These are phyloP conservation scores for Spinacia oleracea DNA, from an alignment of 179 eudicot species.

Conservation along the genomic window DNA sequence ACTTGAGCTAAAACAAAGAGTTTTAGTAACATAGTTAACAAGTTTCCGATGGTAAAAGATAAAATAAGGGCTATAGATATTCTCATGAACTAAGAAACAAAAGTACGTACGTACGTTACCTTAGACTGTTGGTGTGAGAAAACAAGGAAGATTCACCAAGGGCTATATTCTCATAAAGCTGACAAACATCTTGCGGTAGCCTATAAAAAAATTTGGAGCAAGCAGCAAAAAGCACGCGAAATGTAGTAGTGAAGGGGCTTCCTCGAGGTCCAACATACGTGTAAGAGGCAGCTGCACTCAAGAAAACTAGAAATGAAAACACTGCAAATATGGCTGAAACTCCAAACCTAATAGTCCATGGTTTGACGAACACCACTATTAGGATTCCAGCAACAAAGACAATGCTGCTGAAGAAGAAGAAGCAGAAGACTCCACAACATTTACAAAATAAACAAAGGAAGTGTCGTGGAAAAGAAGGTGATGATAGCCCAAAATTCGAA, in stretches of 20 bases:
- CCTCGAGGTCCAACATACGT: constrained; percentile 29
- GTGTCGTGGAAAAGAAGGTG: too few relatives aligned
- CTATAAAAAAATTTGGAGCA: constrained; percentile 25
- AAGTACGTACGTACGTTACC: constrained; percentile 22
- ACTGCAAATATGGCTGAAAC: constrained; percentile 40
- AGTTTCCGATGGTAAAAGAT: too few relatives aligned
- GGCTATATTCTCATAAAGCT: constrained; percentile 28
- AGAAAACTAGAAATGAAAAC: constrained; percentile 33
- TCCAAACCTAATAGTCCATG: constrained; percentile 53
- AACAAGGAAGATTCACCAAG: background rate
- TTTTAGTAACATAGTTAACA: too few relatives aligned
- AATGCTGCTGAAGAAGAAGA: too few relatives aligned
- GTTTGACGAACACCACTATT: constrained; percentile 42
- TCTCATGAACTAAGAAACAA: too few relatives aligned
- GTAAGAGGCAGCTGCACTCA: constrained; percentile 32
- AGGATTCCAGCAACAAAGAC: background rate
- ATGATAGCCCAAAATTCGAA: too few relatives aligned
- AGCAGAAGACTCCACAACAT: too few relatives aligned
- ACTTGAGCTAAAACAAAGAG: too few relatives aligned
- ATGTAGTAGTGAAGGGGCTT: constrained; percentile 37
- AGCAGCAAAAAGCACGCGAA: constrained; percentile 41
- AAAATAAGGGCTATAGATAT: too few relatives aligned
- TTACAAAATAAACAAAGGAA: too few relatives aligned
- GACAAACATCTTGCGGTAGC: constrained; percentile 21
- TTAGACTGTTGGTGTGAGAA: constrained; percentile 36